A percentile compares a stretch with the other conserved stretches of the same genome.
Evolutionary conservation across 345 rosid species (phyloP).

Genomic region (Raphanus raphanistrum): DNA sequence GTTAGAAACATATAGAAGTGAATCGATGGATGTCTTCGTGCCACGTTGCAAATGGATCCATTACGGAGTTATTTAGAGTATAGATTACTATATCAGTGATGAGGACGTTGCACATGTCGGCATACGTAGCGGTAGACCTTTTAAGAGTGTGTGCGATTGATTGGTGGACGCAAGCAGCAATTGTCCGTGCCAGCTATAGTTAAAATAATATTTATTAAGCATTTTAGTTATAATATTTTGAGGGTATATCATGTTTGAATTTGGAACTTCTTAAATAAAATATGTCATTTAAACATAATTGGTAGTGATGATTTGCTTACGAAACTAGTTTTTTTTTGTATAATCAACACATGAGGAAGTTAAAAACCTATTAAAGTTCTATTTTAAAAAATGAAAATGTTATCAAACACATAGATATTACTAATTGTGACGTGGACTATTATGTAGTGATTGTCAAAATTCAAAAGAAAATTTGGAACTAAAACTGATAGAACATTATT

Average conservation of each 20-base stretch:
- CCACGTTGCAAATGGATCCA: neutral
- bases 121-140: neutral
- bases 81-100: no score
- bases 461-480: neutral
- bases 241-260: neutral
- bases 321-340: no score
- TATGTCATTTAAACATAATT: neutral
- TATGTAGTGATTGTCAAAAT: neutral
- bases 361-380: neutral
- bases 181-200: neutral
- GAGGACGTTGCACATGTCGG: neutral
- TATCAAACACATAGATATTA: neutral
- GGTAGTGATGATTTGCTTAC: neutral
- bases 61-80: neutral
- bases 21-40: neutral
- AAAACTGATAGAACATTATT: neutral
- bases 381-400: neutral
- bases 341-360: neutral
- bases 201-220: no score
- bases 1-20: neutral
- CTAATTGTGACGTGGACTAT: neutral
- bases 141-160: neutral
- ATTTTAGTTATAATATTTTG: neutral
- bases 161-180: neutral
- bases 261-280: no score